Evolutionary conservation across 352 stramenopile genomes (phyloP).

Genomic region (Phytophthora meadii): DNA sequence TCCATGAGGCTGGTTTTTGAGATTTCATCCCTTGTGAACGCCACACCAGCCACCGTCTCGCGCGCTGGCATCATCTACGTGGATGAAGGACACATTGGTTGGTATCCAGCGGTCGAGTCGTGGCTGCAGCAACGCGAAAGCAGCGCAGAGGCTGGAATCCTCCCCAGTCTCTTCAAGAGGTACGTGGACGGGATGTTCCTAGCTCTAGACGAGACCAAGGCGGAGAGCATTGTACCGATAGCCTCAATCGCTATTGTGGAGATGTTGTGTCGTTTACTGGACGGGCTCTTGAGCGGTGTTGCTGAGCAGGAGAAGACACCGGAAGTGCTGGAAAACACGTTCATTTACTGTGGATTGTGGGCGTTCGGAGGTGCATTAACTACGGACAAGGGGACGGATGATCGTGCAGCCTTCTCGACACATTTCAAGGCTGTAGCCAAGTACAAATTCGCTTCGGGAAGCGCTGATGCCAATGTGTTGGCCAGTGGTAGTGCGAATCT

Average conservation of each 20-base stretch:
- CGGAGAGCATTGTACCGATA: constrained; percentile 62
- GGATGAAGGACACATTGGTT: constrained; percentile 93
- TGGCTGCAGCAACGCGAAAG: constrained; percentile 90
- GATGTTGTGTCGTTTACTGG: constrained; percentile 94
- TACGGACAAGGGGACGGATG: constrained; percentile 78
- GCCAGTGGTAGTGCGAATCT: constrained; percentile 39
- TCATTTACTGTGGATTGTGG: constrained; percentile 96
- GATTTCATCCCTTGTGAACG: constrained; percentile 96
- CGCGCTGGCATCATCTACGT: constrained; percentile 97
- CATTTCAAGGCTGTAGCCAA: constrained; percentile 74
- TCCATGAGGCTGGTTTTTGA: constrained; percentile 98
- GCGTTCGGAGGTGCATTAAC: constrained; percentile 95
- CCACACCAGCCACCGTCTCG: constrained; percentile 96
- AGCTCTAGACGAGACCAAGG: constrained; percentile 76
- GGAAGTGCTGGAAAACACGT: constrained; percentile 94
- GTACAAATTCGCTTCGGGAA: constrained; percentile 58
- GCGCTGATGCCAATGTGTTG: constrained; percentile 25
- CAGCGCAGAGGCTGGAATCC: constrained; percentile 78
- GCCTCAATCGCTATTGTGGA: constrained; percentile 75
- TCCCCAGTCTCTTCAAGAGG: constrained; percentile 93
- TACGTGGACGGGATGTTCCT: constrained; percentile 91
- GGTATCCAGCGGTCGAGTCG: constrained; percentile 94
- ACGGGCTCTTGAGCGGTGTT: constrained; percentile 88
- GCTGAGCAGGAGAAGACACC: constrained; percentile 82
- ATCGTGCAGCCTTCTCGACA: constrained; percentile 63